Percentiles rank a stretch among this genome's conserved stretches.
Evolutionary conservation across 345 rosid species (phyloP).

Genomic region (Melastoma malabathricum): DNA sequence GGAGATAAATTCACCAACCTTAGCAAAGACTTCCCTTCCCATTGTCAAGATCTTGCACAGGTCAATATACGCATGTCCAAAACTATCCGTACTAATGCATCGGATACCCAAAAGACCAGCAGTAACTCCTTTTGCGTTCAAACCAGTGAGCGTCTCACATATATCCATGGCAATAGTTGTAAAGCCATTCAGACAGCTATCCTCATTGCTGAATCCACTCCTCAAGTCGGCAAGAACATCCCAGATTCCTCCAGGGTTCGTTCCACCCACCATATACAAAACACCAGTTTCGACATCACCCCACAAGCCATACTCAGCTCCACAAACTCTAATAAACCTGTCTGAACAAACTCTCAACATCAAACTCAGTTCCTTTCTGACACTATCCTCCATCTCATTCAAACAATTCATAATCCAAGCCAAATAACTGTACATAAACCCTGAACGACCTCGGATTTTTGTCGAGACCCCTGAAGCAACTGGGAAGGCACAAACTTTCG

Average conservation of each 20-base stretch:
- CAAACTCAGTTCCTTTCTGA: conserved; percentile 31
- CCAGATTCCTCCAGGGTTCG: conserved; percentile 10
- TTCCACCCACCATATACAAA: conserved; percentile 55
- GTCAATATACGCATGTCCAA: conserved; percentile 46
- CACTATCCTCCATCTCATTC: conserved; percentile 34
- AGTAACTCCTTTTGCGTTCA: conserved; percentile 42
- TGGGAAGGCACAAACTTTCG: conserved; percentile 35
- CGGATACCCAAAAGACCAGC: conserved; percentile 43
- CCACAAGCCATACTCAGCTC: conserved; percentile 56
- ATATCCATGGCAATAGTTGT: conserved; percentile 53
- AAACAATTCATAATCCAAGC: conserved; percentile 40
- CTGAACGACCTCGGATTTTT: conserved; percentile 14
- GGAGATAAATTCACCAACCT: conserved; percentile 14
- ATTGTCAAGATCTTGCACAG: conserved; percentile 31
- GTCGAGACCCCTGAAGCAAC: conserved; percentile 20
- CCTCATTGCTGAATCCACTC: conserved; percentile 2
- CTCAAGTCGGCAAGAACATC: conserved; percentile 7
- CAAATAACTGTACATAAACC: conserved; percentile 34
- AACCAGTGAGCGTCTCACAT: conserved; percentile 46
- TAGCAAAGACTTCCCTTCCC: conserved; percentile 24
- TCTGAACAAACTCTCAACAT: conserved; percentile 18
- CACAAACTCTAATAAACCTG: conserved; percentile 21
- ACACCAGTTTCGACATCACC: conserved; percentile 42
- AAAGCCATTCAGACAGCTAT: conserved; percentile 29
- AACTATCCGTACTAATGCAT: conserved; percentile 45